phyloP scores from a whole-genome alignment of 805 yeast genomes.

The Wickerhamiella azymoides region DNA sequence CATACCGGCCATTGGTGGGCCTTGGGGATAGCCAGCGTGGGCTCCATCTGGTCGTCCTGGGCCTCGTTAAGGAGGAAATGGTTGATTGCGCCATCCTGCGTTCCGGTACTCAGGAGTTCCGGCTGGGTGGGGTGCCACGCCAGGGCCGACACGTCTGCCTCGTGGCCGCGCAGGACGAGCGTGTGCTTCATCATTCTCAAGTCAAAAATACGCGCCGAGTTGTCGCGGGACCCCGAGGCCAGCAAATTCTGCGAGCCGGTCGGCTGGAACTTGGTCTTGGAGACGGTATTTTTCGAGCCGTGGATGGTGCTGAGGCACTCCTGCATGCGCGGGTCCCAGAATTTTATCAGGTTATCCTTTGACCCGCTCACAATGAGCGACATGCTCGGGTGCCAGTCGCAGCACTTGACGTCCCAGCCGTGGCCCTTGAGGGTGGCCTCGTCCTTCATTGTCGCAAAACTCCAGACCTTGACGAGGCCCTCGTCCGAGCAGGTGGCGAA shows the following conservation, averaged over 20 bases:
- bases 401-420: constrained; percentile 96
- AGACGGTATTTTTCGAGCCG: constrained; percentile 90
- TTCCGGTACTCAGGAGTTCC: constrained; percentile 65
- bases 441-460: constrained; percentile 71
- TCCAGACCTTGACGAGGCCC: constrained; percentile 81
- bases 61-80: constrained; percentile 53
- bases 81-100: constrained; percentile 75
- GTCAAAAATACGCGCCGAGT: constrained; percentile 78
- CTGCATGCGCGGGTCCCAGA: constrained; percentile 86
- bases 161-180: constrained; percentile 59
- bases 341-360: constrained; percentile 79
- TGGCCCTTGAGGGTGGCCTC: constrained; percentile 78
- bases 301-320: constrained; percentile 66
- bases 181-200: constrained; percentile 71
- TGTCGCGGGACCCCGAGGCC: constrained; percentile 81
- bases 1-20: constrained; percentile 94
- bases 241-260: constrained; percentile 55
- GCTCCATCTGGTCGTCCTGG: constrained; percentile 21
- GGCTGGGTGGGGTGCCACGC: constrained; percentile 91
- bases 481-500: constrained; percentile 95
- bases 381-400: constrained; percentile 90
- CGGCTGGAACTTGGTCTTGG: constrained; percentile 74
- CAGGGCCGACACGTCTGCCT: constrained; percentile 70
- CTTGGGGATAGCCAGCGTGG: constrained; percentile 47
- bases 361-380: constrained; percentile 88